Conservation (phyloP, 2,329 filamentous ascomycete genomes). For the Curvularia hawaiiensis region DNA sequence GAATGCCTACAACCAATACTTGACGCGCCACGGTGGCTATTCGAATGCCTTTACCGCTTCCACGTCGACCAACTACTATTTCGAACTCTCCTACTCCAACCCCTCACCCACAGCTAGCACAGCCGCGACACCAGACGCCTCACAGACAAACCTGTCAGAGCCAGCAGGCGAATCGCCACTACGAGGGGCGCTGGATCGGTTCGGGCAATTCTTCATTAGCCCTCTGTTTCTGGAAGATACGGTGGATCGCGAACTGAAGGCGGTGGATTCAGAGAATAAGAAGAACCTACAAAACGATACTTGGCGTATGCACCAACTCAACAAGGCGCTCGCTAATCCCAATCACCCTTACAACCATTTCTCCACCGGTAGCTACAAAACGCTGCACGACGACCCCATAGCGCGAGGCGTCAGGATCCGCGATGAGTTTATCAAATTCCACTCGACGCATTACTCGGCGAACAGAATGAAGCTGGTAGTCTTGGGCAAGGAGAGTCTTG, state of each 20-base stretch:
- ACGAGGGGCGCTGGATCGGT: conserved; percentile 84
- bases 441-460: conserved; percentile 86
- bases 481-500: conserved; percentile 78
- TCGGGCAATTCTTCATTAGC: conserved; percentile 91
- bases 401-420: conserved; percentile 81
- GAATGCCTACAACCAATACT: conserved; percentile 91
- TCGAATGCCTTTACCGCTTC: conserved; percentile 95
- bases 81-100: conserved; percentile 86
- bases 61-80: conserved; percentile 97
- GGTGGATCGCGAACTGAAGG: conserved; percentile 82
- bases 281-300: conserved; percentile 93
- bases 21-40: conserved; percentile 85
- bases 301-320: conserved; percentile 86
- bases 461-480: conserved; percentile 94
- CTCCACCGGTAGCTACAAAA: conserved; percentile 86
- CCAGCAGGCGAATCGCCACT: conserved; percentile 62
- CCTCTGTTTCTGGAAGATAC: conserved; percentile 86
- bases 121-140: conserved; percentile 43
- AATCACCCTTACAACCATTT: conserved; percentile 91
- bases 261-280: conserved; percentile 96
- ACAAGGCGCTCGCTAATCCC: conserved; percentile 85
- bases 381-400: conserved; percentile 82
- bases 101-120: conserved; percentile 59
- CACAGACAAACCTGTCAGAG: conserved; percentile 42
- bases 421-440: conserved; percentile 91